phyloP scores from a whole-genome alignment of 2,329 filamentous ascomycete genomes.

The Fusarium illudens region DNA sequence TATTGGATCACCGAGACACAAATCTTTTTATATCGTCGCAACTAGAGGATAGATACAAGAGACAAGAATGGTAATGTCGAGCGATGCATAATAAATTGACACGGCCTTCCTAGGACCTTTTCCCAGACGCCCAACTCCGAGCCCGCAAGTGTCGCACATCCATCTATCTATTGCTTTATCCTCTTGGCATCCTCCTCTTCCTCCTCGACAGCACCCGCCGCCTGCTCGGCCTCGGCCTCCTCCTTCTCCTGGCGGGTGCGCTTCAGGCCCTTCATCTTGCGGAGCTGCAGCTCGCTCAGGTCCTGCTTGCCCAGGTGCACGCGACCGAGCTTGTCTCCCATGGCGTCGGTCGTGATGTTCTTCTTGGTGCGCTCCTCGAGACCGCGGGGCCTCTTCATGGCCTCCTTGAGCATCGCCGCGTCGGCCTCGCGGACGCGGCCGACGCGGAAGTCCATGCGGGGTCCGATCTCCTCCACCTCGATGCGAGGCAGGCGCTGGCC shows the following conservation, averaged over 20 bases:
- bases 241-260: constrained; percentile 69
- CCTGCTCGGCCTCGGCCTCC: constrained; percentile 54
- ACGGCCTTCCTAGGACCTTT: constrained; percentile 40
- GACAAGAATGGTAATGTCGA: not conserved
- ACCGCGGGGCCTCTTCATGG: constrained; percentile 84
- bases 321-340: constrained; percentile 96
- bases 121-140: constrained; percentile 47
- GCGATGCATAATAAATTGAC: constrained; percentile 41
- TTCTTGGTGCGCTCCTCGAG: constrained; percentile 86
- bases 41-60: not conserved
- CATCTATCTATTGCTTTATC: constrained; percentile 47
- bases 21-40: not conserved
- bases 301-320: constrained; percentile 94
- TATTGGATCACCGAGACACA: not conserved
- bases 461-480: constrained; percentile 94
- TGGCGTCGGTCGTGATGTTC: constrained; percentile 89
- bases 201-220: constrained; percentile 50
- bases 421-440: constrained; percentile 84
- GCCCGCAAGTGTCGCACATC: constrained; percentile 30
- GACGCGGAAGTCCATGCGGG: constrained; percentile 89
- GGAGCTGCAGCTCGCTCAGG: constrained; percentile 84
- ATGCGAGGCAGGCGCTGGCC: constrained; percentile 89
- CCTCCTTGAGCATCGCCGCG: constrained; percentile 82
- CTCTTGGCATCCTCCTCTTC: constrained; percentile 53
- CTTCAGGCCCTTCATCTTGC: constrained; percentile 99